Percentiles rank a stretch among this genome's conserved stretches.
These are phyloP conservation scores for Mycena alexandri DNA, from an alignment of 768 basidiomycete species.

Conservation along the genomic window DNA sequence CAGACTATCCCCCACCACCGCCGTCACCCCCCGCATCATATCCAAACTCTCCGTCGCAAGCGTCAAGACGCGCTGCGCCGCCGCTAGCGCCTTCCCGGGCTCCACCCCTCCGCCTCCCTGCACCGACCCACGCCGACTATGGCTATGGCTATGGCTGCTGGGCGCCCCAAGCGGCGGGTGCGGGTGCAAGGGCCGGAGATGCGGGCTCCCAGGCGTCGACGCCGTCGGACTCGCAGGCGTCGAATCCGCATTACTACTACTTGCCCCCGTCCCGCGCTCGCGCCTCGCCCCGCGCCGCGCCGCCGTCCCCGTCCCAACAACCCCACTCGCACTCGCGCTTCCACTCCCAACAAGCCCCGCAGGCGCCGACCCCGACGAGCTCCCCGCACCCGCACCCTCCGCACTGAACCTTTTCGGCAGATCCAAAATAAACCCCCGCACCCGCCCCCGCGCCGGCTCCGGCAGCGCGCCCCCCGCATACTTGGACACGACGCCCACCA, in stretches of 20 bases:
- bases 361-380: slow-evolving; percentile 31
- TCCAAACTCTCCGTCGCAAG: slow-evolving; percentile 93
- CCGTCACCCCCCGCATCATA: slow-evolving; percentile 91
- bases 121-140: slow-evolving; percentile 27
- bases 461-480: slow-evolving; percentile 91
- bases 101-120: slow-evolving; percentile 43
- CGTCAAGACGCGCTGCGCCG: slow-evolving; percentile 84
- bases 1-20: slow-evolving; percentile 88
- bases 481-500: slow-evolving; percentile 87
- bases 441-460: slow-evolving; percentile 81
- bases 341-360: slow-evolving; percentile 50
- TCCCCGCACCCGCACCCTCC: slow-evolving; percentile 37
- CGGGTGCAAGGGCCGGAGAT: slow-evolving; percentile 39
- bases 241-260: too few species aligned
- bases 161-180: neutral
- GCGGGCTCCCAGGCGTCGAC: slow-evolving; percentile 45
- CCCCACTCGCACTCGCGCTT: slow-evolving; percentile 48
- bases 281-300: slow-evolving; percentile 48
- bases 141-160: slow-evolving; percentile 12
- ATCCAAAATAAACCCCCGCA: slow-evolving; percentile 81
- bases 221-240: slow-evolving; percentile 41
- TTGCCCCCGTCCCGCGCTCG: slow-evolving; percentile 55
- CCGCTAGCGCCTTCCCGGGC: slow-evolving; percentile 72
- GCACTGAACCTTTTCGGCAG: slow-evolving; percentile 62
- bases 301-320: slow-evolving; percentile 46